Evolutionary conservation across 1,284 basidiomycete species (phyloP).

Genomic region (Rhodotorula mucilaginosa): DNA sequence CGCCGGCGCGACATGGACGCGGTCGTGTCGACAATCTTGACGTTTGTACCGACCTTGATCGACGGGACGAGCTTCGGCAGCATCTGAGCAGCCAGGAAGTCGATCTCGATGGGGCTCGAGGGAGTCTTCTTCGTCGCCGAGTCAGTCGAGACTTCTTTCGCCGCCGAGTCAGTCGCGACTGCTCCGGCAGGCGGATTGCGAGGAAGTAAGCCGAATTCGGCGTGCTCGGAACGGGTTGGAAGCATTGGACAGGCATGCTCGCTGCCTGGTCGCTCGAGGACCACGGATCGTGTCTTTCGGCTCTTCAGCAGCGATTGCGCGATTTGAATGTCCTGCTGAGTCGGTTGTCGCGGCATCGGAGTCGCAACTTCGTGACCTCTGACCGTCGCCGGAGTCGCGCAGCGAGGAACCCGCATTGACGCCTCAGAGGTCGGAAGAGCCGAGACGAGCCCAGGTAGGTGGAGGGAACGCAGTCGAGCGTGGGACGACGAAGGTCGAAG

Average conservation of each 20-base stretch:
- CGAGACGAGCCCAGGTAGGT: conserved; percentile 19
- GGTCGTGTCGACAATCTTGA: conserved; percentile 10
- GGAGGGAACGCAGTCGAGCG: conserved; percentile 35
- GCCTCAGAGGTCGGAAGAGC: neutral
- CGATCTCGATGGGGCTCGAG: conserved; percentile 9
- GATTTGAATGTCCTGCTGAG: conserved; percentile 4
- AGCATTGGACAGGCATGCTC: neutral
- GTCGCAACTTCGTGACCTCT: neutral
- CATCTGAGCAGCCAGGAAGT: conserved; percentile 31
- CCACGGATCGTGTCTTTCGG: neutral
- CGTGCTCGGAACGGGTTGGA: neutral
- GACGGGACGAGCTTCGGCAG: conserved; percentile 33
- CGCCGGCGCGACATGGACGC: conserved; percentile 7
- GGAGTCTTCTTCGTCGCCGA: too few relatives aligned
- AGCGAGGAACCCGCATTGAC: neutral
- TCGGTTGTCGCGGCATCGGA: neutral
- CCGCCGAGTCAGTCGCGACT: neutral
- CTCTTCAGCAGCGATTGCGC: conserved; percentile 22
- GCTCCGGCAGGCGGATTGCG: neutral
- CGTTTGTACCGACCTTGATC: conserved; percentile 14
- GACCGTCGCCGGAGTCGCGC: neutral
- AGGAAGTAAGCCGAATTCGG: conserved; percentile 10
- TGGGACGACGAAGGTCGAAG: conserved; percentile 12
- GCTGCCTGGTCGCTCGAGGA: neutral
- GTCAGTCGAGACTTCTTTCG: neutral